phyloP scores from a whole-genome alignment of 352 stramenopile genomes.

The Globisporangium apiculatum region DNA sequence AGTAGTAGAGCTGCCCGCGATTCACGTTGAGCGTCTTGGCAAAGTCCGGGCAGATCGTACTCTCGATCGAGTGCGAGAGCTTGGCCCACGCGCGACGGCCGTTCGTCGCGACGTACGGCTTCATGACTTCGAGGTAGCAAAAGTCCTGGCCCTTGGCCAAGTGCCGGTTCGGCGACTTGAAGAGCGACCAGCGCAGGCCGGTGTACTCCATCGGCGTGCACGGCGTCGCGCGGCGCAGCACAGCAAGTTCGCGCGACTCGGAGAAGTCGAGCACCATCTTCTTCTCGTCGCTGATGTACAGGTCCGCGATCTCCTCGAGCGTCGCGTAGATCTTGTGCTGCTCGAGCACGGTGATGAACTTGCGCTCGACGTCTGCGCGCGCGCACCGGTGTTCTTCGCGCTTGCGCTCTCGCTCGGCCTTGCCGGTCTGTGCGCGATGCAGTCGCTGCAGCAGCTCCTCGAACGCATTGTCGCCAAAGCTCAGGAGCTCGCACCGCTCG shows the following conservation, averaged over 20 bases:
- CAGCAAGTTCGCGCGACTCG: conserved; percentile 42
- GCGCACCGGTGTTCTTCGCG: not conserved
- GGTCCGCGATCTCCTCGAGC: conserved; percentile 57
- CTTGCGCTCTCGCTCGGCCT: not conserved
- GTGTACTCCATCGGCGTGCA: conserved; percentile 40
- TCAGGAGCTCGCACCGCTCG: conserved; percentile 34
- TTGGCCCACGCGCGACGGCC: conserved; percentile 65
- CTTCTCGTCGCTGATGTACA: conserved; percentile 57
- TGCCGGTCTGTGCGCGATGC: conserved; percentile 19
- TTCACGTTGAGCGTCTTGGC: conserved; percentile 28
- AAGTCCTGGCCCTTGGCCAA: conserved; percentile 65
- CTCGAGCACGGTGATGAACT: conserved; percentile 45
- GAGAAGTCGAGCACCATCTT: conserved; percentile 75
- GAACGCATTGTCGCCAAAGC: conserved; percentile 35
- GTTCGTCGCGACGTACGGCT: conserved; percentile 40
- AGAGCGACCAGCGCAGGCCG: conserved; percentile 63
- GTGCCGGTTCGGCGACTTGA: conserved; percentile 44
- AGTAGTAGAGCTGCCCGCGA: conserved; percentile 52
- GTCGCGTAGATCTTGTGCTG: conserved; percentile 47
- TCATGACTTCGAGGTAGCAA: conserved; percentile 71
- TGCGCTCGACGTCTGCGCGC: conserved; percentile 18
- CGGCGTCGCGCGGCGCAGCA: conserved; percentile 32
- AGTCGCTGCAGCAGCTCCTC: conserved; percentile 31
- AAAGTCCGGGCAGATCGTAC: conserved; percentile 50
- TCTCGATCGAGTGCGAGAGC: conserved; percentile 64